Base-by-base conservation (phyloP, 179 eudicot species). In the Dionaea muscipula region DNA sequence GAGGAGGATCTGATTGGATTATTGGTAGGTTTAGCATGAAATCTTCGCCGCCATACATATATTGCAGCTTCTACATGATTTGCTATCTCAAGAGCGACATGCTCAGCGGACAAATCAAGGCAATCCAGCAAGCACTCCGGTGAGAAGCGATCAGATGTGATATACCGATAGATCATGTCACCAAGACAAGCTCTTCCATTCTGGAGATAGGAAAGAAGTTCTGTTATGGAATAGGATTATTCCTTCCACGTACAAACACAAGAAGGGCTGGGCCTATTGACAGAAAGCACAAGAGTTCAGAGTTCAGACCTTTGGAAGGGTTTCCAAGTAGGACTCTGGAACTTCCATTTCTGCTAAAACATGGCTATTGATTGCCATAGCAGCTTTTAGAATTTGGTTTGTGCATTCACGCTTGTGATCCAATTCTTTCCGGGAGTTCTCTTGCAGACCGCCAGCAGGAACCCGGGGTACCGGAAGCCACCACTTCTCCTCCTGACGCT, bases 391-490 rank as follows among this genome's bases (percentile, higher is more conserved):
- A 50, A 87, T 84, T 67, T 87, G 96, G 65, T 84, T 81, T 0
- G 86, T 68, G 72, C 84, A 81, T 66, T 87, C 89, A 7, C 90
- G 86, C 57, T 60, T 70, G 65, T 87, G 82, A 63, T 87, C 94
- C 52, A 87, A 59, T 47, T 65, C 79, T 57, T 84, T 87, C 68
- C 86, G 71, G 27, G 73, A 78, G 57, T 58, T 80, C 67, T 80
- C 81, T 43, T 65, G 71, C 10, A 84, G 86, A 53, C 95, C 96
- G 16, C 79, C 81, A 38, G 77, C 59, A 45, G 96, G 85, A 45
- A 87, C 90, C 1, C 90, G 70, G 23, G 96, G 96, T 24, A 80
- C 84, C 3, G 96, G 96, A 21, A 87, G 76, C 96, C 96, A 87
- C 96, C 96, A 87, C 55, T 87, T 87, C 58, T 84, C 94, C 53